Evolutionary conservation across 345 rosid species (phyloP), one percentile per base, ranked within the genome.

Genomic region (Heritiera littoralis): DNA sequence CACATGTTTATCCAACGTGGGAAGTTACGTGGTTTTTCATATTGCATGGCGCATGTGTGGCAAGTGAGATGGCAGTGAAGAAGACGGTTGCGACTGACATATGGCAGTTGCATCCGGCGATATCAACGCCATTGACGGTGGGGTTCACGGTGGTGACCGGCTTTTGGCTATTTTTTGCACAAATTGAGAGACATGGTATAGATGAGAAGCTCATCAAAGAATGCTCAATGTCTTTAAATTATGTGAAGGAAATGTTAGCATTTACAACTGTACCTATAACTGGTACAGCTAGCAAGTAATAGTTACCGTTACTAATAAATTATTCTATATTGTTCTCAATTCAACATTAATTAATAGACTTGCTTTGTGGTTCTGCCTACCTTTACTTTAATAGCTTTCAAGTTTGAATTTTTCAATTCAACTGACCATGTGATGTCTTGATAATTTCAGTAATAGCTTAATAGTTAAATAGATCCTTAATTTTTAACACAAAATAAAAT

Each of bases 1-100:
- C 83, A 11, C 86, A 84, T 5, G 80, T 61, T 54, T 41, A 74
- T 40, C 94, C 94, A 18, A 92, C 97, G 6, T 88, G 97, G 94
- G 93, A 92, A 85, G 88, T 90, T 54, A 88, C 91, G 38, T n/a
- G 84, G 78, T 92, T 90, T 79, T 92, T 92, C 60, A 48, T 87
- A 67, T 56, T 92, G 1, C 95, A 91, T 13, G 94, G 93, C 8
- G 54, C 85, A 20, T 85, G 81, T 15, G 77, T 89, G 74, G 84
- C 71, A 0, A 4, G 75, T 0, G 95, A 94, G 88, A 77, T 90
- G 59, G 84, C 67, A 1, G 80, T 35, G 13, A 92, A 92, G 86
- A 58, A 56, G 38, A 15, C 1, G 30, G n/a, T 11, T 0, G 3
- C 9, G 11, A 59, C 66, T 0, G 32, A 13, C 2, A 40, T 0